Evolutionary conservation across 1,284 basidiomycete species (phyloP).

Genomic region (Pseudozyma pruni): DNA sequence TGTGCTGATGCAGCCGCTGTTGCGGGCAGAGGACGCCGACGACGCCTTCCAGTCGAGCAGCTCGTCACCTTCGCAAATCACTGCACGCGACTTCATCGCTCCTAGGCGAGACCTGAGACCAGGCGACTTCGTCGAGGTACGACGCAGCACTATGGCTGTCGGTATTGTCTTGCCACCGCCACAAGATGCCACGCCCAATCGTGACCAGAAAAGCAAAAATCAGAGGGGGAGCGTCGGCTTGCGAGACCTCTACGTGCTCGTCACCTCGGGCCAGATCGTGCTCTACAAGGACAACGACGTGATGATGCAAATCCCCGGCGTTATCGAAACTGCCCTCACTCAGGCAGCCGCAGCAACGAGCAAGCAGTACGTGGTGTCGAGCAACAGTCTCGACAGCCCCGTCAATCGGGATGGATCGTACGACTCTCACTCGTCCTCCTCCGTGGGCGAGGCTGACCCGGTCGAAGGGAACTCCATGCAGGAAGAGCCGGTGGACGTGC

Average conservation of each 20-base stretch:
- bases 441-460: slow-evolving; percentile 6
- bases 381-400: slow-evolving; percentile 13
- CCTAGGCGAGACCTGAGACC: slow-evolving; percentile 21
- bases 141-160: slow-evolving; percentile 1
- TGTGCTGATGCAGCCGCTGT: slow-evolving; percentile 19
- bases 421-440: slow-evolving; percentile 13
- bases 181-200: not conserved
- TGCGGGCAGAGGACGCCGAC: not conserved
- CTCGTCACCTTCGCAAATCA: not conserved
- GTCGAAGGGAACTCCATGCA: slow-evolving; percentile 8
- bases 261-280: slow-evolving; percentile 28
- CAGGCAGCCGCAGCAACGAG: slow-evolving; percentile 4
- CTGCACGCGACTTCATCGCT: slow-evolving; percentile 22
- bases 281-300: slow-evolving; percentile 40
- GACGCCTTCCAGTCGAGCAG: not conserved
- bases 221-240: not conserved
- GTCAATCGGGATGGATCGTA: slow-evolving; percentile 16
- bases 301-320: slow-evolving; percentile 38
- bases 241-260: slow-evolving; percentile 36
- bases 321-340: slow-evolving; percentile 24
- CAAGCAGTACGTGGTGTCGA: slow-evolving; percentile 22
- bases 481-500: slow-evolving; percentile 35
- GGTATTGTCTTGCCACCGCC: slow-evolving; percentile 30
- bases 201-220: not conserved
- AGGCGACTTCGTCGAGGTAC: slow-evolving; percentile 49